These are phyloP conservation scores for Bryoglossum gracile DNA, from an alignment of 495 filamentous ascomycete species.

Conservation along the genomic window DNA sequence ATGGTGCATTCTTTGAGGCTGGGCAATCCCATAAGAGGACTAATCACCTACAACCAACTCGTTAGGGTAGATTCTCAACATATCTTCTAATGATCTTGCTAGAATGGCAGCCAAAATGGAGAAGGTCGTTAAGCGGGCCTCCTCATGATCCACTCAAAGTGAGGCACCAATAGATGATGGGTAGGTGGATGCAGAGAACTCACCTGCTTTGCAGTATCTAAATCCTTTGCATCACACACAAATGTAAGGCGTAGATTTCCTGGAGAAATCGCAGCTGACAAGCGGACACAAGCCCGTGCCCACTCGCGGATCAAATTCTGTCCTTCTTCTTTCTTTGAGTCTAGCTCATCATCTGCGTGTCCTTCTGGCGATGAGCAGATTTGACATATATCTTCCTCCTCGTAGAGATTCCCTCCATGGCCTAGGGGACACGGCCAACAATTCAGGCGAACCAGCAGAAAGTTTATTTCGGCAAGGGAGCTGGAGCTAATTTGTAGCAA, in stretches of 20 bases:
- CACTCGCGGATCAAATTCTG: background rate
- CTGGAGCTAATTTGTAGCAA: background rate
- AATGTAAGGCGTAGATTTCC: background rate
- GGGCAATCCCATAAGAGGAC: background rate
- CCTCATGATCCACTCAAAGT: too few relatives aligned
- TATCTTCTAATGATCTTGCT: too few relatives aligned
- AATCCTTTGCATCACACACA: slow-evolving; percentile 1
- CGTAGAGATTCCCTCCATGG: background rate
- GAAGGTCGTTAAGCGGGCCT: too few relatives aligned
- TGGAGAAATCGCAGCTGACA: background rate
- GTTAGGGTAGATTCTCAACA: too few relatives aligned
- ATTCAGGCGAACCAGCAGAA: background rate
- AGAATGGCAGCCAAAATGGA: too few relatives aligned
- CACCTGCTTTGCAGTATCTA: background rate
- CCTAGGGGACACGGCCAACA: background rate
- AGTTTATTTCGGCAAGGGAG: background rate
- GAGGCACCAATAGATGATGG: too few relatives aligned
- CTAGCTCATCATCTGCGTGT: background rate
- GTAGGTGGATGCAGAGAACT: too few relatives aligned
- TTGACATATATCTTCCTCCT: background rate
- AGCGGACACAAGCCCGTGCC: background rate
- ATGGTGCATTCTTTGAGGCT: background rate
- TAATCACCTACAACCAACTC: too few relatives aligned
- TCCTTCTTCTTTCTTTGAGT: background rate
- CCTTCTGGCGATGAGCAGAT: background rate